Evolutionary conservation across 306 rosid genomes (phyloP).

Genomic region (Dalbergia oliveri): DNA sequence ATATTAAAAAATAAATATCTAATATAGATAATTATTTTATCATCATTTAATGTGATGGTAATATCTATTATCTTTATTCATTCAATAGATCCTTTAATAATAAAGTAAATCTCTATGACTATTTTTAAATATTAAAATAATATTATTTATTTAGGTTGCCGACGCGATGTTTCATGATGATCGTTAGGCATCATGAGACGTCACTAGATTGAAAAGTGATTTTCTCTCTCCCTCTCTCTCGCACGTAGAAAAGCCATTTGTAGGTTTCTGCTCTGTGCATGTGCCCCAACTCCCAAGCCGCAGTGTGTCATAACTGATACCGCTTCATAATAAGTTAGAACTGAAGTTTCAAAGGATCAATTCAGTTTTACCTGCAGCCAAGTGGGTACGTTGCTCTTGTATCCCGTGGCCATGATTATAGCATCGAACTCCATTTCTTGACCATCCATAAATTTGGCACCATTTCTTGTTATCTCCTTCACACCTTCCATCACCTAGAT

Average conservation of each 20-base stretch:
- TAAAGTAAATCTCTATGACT: too few species aligned
- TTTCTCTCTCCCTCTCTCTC: constrained; percentile 59
- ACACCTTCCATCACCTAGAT: constrained; percentile 77
- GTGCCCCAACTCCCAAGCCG: constrained; percentile 44
- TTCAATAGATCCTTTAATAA: too few species aligned
- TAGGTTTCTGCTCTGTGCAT: constrained; percentile 57
- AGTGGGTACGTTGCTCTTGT: constrained; percentile 91
- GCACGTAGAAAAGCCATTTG: constrained; percentile 80
- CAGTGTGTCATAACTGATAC: constrained; percentile 54
- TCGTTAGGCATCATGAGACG: constrained; percentile 36
- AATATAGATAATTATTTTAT: too few species aligned
- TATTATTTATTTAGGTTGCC: too few species aligned
- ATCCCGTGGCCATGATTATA: constrained; percentile 92
- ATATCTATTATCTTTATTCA: too few species aligned
- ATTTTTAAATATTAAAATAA: too few species aligned
- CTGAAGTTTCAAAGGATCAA: constrained; percentile 45
- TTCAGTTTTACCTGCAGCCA: constrained; percentile 83
- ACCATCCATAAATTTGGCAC: constrained; percentile 90
- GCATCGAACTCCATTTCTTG: constrained; percentile 89
- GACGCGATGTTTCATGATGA: constrained; percentile 36
- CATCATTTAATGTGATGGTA: too few species aligned
- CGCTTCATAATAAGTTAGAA: constrained; percentile 65
- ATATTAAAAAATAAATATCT: too few species aligned
- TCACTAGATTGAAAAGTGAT: neutral
- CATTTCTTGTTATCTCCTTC: constrained; percentile 87